Conservation (phyloP, 495 filamentous ascomycete species). For the Geoglossum glabrum region DNA sequence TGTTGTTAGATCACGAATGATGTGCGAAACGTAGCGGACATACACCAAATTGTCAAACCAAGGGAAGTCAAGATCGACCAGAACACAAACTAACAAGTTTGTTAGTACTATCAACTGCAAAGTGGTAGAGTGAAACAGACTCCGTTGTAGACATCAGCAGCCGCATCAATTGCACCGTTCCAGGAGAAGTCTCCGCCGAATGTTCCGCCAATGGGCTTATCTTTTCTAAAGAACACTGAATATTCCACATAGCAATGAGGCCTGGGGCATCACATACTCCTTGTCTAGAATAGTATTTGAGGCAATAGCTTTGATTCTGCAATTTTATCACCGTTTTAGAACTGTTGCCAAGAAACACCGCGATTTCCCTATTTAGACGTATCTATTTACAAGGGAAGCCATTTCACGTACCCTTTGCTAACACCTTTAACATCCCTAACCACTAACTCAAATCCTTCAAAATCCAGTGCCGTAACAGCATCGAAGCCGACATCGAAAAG, state of each 20-base stretch:
- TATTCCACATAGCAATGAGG: constrained; percentile 2
- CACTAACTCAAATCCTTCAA: constrained; percentile 72
- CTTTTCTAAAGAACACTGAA: constrained; percentile 36
- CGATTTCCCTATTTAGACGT: neutral
- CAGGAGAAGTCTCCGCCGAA: constrained; percentile 56
- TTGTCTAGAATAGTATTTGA: constrained; percentile 70
- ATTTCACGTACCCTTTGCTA: constrained; percentile 97
- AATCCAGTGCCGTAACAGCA: constrained; percentile 89
- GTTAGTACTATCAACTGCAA: constrained; percentile 11
- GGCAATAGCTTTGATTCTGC: constrained; percentile 37
- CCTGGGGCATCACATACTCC: constrained; percentile 38
- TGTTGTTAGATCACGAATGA: neutral
- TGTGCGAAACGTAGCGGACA: constrained; percentile 15
- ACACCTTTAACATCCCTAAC: constrained; percentile 74
- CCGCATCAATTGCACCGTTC: constrained; percentile 55
- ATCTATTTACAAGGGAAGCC: constrained; percentile 67
- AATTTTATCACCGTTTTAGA: constrained; percentile 20
- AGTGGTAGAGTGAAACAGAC: constrained; percentile 26
- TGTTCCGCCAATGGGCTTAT: constrained; percentile 47
- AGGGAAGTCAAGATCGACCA: constrained; percentile 88
- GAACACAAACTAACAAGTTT: constrained; percentile 54
- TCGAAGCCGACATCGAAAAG: constrained; percentile 93
- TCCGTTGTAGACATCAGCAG: constrained; percentile 81
- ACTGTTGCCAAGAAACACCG: neutral
- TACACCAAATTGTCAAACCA: constrained; percentile 83